phyloP scores from a whole-genome alignment of 345 rosid genomes.

The Eucalyptus pumila region DNA sequence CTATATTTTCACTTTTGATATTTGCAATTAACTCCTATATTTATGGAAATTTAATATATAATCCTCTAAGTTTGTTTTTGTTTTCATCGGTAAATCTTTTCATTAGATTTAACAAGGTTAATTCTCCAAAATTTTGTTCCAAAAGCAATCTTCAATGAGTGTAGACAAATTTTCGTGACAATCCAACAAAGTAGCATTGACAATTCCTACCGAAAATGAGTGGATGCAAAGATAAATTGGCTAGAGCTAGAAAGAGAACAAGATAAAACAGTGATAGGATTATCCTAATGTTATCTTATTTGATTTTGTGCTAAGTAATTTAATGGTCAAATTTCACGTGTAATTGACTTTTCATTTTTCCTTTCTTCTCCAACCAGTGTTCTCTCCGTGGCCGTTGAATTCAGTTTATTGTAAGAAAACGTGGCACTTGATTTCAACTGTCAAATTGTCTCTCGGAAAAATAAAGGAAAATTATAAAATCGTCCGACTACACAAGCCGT shows the following conservation, averaged over 20 bases:
- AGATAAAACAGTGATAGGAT: neutral
- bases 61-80: neutral
- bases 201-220: too few relatives aligned
- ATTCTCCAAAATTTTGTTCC: too few relatives aligned
- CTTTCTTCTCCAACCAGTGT: too few relatives aligned
- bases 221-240: too few relatives aligned
- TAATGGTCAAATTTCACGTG: too few relatives aligned
- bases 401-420: neutral
- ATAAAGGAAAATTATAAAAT: neutral
- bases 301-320: neutral
- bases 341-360: too few relatives aligned
- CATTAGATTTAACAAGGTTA: too few relatives aligned
- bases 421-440: neutral
- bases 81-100: neutral
- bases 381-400: neutral
- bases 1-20: neutral
- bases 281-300: neutral
- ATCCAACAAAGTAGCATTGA: too few relatives aligned
- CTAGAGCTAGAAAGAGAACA: neutral
- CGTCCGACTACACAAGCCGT: neutral
- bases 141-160: too few relatives aligned
- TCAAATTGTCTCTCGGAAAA: neutral
- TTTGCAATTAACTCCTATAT: neutral
- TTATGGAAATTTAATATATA: neutral
- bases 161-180: too few relatives aligned